A percentile compares a stretch with the other conserved stretches of the same genome.
These are phyloP conservation scores for Dioszegia aurantiaca DNA, from an alignment of 768 basidiomycete genomes.

Conservation along the genomic window DNA sequence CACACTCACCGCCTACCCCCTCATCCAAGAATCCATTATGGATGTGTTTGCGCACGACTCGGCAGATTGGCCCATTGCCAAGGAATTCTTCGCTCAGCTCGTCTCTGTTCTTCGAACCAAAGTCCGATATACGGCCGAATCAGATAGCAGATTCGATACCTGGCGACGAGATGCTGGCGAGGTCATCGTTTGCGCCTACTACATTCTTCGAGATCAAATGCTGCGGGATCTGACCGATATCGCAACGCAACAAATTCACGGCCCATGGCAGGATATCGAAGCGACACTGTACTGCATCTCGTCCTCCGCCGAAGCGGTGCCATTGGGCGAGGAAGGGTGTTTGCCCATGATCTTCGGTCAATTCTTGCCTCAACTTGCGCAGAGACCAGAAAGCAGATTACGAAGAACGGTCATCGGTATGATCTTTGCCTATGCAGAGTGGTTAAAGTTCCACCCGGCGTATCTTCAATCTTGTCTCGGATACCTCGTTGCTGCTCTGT, in stretches of 20 bases:
- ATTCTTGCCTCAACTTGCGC: conserved; percentile 64
- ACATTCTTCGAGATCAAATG: conserved; percentile 81
- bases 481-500: conserved; percentile 61
- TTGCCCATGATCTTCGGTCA: conserved; percentile 64
- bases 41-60: conserved; percentile 48
- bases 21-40: conserved; percentile 73
- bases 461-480: conserved; percentile 71
- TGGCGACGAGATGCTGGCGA: conserved; percentile 52
- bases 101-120: conserved; percentile 70
- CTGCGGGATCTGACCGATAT: conserved; percentile 67
- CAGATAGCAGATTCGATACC: conserved; percentile 46
- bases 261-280: conserved; percentile 67
- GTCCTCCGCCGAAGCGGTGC: conserved; percentile 82
- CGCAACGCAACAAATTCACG: conserved; percentile 59
- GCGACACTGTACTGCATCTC: conserved; percentile 80
- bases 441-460: conserved; percentile 52
- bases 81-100: conserved; percentile 74
- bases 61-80: conserved; percentile 57
- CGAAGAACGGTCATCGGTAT: conserved; percentile 70
- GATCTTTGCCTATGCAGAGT: conserved; percentile 56
- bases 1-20: conserved; percentile 82
- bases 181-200: conserved; percentile 58
- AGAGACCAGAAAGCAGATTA: conserved; percentile 59
- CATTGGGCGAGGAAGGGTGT: conserved; percentile 57
- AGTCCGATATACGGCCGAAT: conserved; percentile 59